phyloP scores from a whole-genome alignment of 805 yeast species.

The Yarrowia keelungensis region DNA sequence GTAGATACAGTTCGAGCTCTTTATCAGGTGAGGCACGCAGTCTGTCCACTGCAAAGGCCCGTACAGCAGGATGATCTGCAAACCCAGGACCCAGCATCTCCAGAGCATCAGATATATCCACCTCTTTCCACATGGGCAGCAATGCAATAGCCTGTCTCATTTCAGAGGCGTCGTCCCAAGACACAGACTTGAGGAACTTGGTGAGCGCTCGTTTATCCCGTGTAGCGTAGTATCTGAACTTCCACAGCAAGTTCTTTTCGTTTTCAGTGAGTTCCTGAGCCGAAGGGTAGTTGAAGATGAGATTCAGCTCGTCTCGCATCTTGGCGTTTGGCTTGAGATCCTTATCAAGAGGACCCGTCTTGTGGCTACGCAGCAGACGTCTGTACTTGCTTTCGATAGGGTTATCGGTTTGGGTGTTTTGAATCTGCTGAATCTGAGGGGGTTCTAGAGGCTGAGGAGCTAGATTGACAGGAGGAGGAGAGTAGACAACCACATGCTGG shows the following conservation, averaged over 20 bases:
- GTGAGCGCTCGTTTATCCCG: conserved; percentile 72
- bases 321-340: conserved; percentile 90
- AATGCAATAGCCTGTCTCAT: conserved; percentile 78
- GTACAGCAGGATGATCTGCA: conserved; percentile 66
- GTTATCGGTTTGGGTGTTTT: conserved; percentile 55
- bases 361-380: conserved; percentile 81
- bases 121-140: conserved; percentile 72
- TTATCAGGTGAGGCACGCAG: conserved; percentile 77
- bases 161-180: conserved; percentile 87
- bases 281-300: conserved; percentile 78
- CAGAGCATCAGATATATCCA: conserved; percentile 82
- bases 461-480: conserved; percentile 19
- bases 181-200: conserved; percentile 84
- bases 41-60: conserved; percentile 88
- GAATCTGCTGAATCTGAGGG: conserved; percentile 51
- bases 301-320: conserved; percentile 72
- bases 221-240: conserved; percentile 81
- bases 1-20: conserved; percentile 78
- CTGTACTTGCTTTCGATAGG: conserved; percentile 90
- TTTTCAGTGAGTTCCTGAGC: conserved; percentile 79
- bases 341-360: conserved; percentile 75
- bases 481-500: conserved; percentile 50
- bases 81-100: conserved; percentile 84
- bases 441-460: conserved; percentile 45
- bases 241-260: conserved; percentile 90